phyloP scores from a whole-genome alignment of 352 stramenopile genomes.

The Phytophthora hibernalis region DNA sequence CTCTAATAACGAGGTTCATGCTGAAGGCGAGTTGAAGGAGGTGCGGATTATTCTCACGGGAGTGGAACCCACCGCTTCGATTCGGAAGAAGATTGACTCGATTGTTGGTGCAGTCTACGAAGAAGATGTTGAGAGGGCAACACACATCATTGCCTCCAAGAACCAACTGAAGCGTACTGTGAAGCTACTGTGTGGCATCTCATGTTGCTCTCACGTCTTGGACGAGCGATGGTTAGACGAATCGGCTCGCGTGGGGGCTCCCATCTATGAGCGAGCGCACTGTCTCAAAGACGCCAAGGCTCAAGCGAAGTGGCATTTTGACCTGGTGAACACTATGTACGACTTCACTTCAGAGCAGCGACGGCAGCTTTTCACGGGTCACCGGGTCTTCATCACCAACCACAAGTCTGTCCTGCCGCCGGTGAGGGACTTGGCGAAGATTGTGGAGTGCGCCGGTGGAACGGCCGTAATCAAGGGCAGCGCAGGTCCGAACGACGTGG shows the following conservation, averaged over 20 bases:
- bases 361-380: conserved; percentile 44
- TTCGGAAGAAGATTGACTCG: conserved; percentile 53
- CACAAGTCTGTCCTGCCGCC: conserved; percentile 62
- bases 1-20: conserved; percentile 26
- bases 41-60: conserved; percentile 60
- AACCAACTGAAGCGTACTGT: conserved; percentile 63
- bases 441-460: conserved; percentile 60
- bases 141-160: conserved; percentile 55
- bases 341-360: conserved; percentile 36
- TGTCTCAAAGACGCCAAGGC: conserved; percentile 53
- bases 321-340: conserved; percentile 61
- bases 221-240: conserved; percentile 63
- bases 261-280: conserved; percentile 46
- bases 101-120: conserved; percentile 56
- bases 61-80: conserved; percentile 46
- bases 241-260: conserved; percentile 46
- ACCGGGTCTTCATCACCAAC: conserved; percentile 55
- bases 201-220: conserved; percentile 58
- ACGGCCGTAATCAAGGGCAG: conserved; percentile 38
- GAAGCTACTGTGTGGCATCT: conserved; percentile 70
- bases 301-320: conserved; percentile 61
- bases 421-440: conserved; percentile 57
- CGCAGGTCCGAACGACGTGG: conserved; percentile 38
- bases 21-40: conserved; percentile 24
- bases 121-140: conserved; percentile 52